Base-by-base conservation (phyloP, 2,329 filamentous ascomycete genomes). In the Fusarium hostae region DNA sequence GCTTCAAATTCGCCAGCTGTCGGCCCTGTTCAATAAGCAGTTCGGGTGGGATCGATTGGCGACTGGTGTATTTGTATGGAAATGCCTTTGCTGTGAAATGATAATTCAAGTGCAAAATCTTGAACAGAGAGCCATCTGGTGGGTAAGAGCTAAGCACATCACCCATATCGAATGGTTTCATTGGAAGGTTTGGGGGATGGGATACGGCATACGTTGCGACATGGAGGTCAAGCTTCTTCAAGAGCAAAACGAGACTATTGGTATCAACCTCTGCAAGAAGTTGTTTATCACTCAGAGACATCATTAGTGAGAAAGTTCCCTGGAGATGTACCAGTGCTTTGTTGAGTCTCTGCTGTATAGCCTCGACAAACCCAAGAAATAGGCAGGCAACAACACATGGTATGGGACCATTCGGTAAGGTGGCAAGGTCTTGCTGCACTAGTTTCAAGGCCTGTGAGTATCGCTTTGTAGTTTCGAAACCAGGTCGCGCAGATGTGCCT, bases 11-110 rank as follows among this genome's bases (percentile, higher is more conserved):
- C 2, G 56, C 39, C 4, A 75, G 65, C 12, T 72, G 70, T 7
- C 63, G 70, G 13, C 73, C 73, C 28, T 74, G 72, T 7, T 75
- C 70, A 3, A 75, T 72, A n/a, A 75, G 72, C 9, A 75, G 20
- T 2, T 72, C 62, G 2, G 72, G 65, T 4, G 73, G 70, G 5
- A 64, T 52, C 0, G 48, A 3, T 13, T 70, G 60, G 5, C 59
- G 50, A 32, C 63, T 72, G 12, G 57, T 60, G 34, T 74, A 75
- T 18, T 68, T 75, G 22, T 74, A 75, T 1, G 2, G 30, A 5
- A 24, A 70, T 12, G 70, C 72, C 3, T 22, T 22, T 2, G 70
- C 40, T 2, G 50, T 62, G 4, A 75, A 75, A 20, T 75, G 68
- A 16, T 75, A 75, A 5, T 44, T 59, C 0, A 70, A 66, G 18